These are phyloP conservation scores for Sugiyamaella valdiviana DNA, from an alignment of 805 yeast species.

Conservation along the genomic window DNA sequence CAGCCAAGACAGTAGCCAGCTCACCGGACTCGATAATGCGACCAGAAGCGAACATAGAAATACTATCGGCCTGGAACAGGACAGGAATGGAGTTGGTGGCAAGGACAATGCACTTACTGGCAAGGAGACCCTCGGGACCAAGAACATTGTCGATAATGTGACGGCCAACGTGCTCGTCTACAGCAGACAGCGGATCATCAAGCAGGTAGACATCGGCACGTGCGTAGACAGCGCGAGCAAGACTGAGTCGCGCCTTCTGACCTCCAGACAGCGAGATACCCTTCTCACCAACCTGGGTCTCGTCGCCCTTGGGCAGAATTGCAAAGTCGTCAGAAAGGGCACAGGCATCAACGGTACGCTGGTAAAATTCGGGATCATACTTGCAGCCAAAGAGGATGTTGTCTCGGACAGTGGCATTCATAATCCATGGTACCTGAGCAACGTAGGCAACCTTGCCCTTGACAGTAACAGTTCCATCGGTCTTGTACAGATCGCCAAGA, in stretches of 20 bases:
- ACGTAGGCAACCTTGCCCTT: conserved; percentile 84
- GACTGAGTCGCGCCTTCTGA: conserved; percentile 73
- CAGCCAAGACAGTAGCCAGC: conserved; percentile 25
- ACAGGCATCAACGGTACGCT: conserved; percentile 55
- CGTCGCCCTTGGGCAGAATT: conserved; percentile 66
- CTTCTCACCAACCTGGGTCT: conserved; percentile 76
- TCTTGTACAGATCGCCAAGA: conserved; percentile 75
- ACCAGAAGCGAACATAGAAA: conserved; percentile 58
- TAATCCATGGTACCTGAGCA: conserved; percentile 91
- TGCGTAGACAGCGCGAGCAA: conserved; percentile 75
- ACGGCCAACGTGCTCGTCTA: conserved; percentile 80
- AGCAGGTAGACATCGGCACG: conserved; percentile 59
- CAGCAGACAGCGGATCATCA: conserved; percentile 80
- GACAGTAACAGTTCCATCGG: conserved; percentile 62
- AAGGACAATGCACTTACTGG: conserved; percentile 65
- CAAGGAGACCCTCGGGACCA: conserved; percentile 72
- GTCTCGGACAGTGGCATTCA: conserved; percentile 84
- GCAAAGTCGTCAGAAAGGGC: conserved; percentile 60
- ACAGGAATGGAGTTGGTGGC: conserved; percentile 87
- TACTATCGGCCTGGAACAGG: conserved; percentile 62
- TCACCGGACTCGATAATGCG: conserved; percentile 34
- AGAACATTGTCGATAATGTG: conserved; percentile 71
- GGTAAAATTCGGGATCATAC: conserved; percentile 46
- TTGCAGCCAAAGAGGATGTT: conserved; percentile 65
- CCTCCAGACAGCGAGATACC: conserved; percentile 88